These are phyloP conservation scores for Vickermania spadyakhi DNA, from an alignment of 208 protist species.

Conservation along the genomic window DNA sequence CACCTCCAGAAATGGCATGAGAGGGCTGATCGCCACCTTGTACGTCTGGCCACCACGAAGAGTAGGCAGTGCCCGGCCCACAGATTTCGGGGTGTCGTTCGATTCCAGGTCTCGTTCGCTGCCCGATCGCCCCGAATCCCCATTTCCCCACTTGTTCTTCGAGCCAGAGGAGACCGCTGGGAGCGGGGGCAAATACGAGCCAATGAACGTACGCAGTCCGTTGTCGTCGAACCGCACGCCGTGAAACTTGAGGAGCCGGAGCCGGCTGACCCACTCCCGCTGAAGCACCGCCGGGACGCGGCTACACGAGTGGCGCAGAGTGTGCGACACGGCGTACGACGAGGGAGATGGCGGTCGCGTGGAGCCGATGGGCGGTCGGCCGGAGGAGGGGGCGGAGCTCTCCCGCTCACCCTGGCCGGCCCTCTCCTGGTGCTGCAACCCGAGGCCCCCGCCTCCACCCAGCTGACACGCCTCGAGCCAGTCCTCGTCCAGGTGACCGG, in stretches of 20 bases:
- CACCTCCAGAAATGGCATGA: conserved; percentile 4
- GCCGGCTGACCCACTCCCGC: not conserved
- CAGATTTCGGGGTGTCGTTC: not conserved
- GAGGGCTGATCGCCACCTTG: not conserved
- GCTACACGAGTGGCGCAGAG: too few species aligned
- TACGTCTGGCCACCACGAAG: not conserved
- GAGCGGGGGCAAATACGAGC: not conserved
- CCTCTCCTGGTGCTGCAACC: not conserved
- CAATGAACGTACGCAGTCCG: not conserved
- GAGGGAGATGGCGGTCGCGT: not conserved
- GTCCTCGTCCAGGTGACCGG: not conserved
- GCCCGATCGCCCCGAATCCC: not conserved
- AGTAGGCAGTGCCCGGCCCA: not conserved
- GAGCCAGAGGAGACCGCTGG: not conserved
- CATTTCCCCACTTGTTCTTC: not conserved
- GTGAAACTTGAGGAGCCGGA: not conserved
- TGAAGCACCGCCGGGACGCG: not conserved
- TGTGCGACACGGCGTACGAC: not conserved
- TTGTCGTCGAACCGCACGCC: conserved; percentile 1
- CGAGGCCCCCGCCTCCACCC: not conserved
- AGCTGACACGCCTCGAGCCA: not conserved
- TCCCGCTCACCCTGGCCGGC: not conserved
- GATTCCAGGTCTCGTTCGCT: not conserved
- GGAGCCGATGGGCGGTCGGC: not conserved
- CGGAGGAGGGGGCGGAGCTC: not conserved